Conservation (phyloP, 2,329 filamentous ascomycete genomes). For the Teratosphaeria nubilosa region DNA sequence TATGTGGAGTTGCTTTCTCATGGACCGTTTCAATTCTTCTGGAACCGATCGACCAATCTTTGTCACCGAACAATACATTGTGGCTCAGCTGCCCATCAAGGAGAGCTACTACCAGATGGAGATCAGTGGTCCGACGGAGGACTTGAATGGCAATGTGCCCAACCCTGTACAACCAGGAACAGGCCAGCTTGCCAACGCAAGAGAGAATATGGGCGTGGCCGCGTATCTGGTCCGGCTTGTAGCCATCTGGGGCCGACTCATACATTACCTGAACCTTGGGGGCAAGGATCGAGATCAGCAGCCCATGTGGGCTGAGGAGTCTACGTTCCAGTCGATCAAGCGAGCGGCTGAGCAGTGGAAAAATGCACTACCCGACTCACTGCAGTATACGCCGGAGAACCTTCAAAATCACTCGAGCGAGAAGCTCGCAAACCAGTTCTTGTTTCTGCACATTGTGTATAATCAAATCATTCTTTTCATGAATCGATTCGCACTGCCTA, state of each 20-base stretch:
- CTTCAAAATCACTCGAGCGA: slow-evolving; percentile 75
- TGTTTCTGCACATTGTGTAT: slow-evolving; percentile 82
- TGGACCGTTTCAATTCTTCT: slow-evolving; percentile 96
- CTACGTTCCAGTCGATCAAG: slow-evolving; percentile 61
- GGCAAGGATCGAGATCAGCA: slow-evolving; percentile 68
- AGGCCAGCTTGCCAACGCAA: slow-evolving; percentile 55
- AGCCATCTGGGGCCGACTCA: slow-evolving; percentile 79
- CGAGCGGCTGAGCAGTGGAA: slow-evolving; percentile 62
- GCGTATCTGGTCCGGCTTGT: slow-evolving; percentile 82
- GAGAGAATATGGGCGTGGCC: slow-evolving; percentile 85
- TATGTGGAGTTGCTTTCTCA: slow-evolving; percentile 97
- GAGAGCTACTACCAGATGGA: slow-evolving; percentile 86
- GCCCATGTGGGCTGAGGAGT: slow-evolving; percentile 75
- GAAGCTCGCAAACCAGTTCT: slow-evolving; percentile 78
- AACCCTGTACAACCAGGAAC: slow-evolving; percentile 53
- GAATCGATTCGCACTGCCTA: slow-evolving; percentile 72
- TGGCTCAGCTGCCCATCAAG: slow-evolving; percentile 82
- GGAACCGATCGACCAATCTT: slow-evolving; percentile 88
- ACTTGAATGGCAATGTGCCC: slow-evolving; percentile 53
- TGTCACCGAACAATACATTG: slow-evolving; percentile 77
- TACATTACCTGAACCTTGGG: slow-evolving; percentile 82
- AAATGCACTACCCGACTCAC: slow-evolving; percentile 54
- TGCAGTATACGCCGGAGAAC: slow-evolving; percentile 74
- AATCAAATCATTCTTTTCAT: slow-evolving; percentile 87
- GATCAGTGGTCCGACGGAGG: slow-evolving; percentile 78